Conservation (phyloP, 176 grass and related monocot species). For the Leersia perrieri region DNA sequence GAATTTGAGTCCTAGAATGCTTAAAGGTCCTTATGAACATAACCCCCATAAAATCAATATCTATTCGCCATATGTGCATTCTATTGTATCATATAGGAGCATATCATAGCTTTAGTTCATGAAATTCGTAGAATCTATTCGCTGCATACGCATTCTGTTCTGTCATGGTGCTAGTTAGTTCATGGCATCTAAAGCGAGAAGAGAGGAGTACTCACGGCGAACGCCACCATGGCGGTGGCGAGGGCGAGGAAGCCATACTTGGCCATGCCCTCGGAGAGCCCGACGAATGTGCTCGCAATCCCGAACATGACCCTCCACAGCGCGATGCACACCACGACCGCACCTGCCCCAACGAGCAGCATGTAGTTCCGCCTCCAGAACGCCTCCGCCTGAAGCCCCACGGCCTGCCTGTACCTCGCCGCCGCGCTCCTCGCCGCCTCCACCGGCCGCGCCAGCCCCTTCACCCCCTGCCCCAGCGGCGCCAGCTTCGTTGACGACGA, state of each 20-base stretch:
- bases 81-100: too few species aligned
- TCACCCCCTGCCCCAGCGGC: conserved; percentile 57
- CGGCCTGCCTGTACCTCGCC: conserved; percentile 59
- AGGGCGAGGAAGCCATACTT: conserved; percentile 99
- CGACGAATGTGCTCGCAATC: conserved; percentile 82
- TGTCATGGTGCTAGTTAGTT: too few species aligned
- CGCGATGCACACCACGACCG: conserved; percentile 59
- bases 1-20: not conserved
- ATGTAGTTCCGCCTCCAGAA: conserved; percentile 94
- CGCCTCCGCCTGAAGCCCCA: conserved; percentile 78
- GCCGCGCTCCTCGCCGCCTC: conserved; percentile 35
- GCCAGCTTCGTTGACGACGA: conserved; percentile 29
- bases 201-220: conserved; percentile 57
- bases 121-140: too few species aligned
- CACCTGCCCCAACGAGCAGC: conserved; percentile 62
- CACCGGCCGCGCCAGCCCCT: conserved; percentile 65
- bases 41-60: not conserved
- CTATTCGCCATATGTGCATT: not conserved
- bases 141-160: too few species aligned
- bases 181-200: not conserved
- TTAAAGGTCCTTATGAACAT: not conserved
- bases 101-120: too few species aligned
- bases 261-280: conserved; percentile 89
- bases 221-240: conserved; percentile 78
- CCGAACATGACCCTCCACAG: conserved; percentile 94